These are phyloP conservation scores for Cucurbitaria berberidis DNA, from an alignment of 2,329 filamentous ascomycete genomes.

Conservation along the genomic window DNA sequence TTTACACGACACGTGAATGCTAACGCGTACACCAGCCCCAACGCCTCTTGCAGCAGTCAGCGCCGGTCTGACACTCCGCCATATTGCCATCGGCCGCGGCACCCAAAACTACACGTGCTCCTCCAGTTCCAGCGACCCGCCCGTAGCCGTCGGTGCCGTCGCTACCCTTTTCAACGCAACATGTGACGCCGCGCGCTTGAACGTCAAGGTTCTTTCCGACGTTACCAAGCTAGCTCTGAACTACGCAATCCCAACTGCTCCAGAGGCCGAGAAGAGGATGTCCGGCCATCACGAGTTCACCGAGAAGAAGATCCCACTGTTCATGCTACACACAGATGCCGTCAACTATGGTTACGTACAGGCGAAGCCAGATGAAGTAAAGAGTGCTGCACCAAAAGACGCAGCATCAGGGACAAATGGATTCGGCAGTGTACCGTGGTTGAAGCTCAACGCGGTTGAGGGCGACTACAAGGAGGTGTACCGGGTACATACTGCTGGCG, in stretches of 20 bases:
- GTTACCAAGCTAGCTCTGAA: constrained; percentile 73
- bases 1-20: constrained; percentile 1
- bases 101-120: constrained; percentile 94
- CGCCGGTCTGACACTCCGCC: constrained; percentile 68
- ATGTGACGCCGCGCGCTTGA: constrained; percentile 72
- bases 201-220: constrained; percentile 62
- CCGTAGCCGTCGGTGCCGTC: constrained; percentile 72
- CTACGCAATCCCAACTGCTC: constrained; percentile 61
- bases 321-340: constrained; percentile 71
- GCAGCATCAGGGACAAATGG: constrained; percentile 64
- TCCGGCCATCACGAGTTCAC: constrained; percentile 85
- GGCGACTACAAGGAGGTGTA: constrained; percentile 74
- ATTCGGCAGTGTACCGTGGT: constrained; percentile 75
- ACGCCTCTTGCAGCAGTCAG: constrained; percentile 66
- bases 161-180: constrained; percentile 88
- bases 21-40: constrained; percentile 52
- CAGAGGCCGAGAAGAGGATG: constrained; percentile 62
- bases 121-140: constrained; percentile 63
- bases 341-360: constrained; percentile 64
- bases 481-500: constrained; percentile 82
- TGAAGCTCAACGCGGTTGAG: constrained; percentile 66
- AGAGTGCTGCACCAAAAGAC: constrained; percentile 66
- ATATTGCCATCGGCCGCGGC: constrained; percentile 85
- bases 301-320: constrained; percentile 73
- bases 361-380: constrained; percentile 66